These are phyloP conservation scores for Thermochaetoides dissita DNA, from an alignment of 2,329 filamentous ascomycete genomes.

Conservation along the genomic window DNA sequence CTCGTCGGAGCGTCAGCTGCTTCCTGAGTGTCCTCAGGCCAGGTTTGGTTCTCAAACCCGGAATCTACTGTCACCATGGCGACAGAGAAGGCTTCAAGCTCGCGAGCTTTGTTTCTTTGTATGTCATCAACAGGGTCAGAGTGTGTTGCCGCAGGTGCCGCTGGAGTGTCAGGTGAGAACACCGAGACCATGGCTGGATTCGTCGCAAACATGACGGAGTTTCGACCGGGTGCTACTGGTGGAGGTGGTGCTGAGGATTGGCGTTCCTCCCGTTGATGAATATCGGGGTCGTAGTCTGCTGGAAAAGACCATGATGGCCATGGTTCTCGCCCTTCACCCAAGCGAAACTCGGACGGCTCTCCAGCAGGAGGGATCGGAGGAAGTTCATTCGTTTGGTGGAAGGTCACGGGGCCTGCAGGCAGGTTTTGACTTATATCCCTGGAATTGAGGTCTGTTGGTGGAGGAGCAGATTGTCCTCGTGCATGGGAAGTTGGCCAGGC, in stretches of 20 bases:
- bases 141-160: slow-evolving; percentile 1
- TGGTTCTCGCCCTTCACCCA: slow-evolving; percentile 34
- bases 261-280: slow-evolving; percentile 18
- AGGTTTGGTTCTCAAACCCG: slow-evolving; percentile 45
- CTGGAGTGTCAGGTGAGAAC: slow-evolving; percentile 13
- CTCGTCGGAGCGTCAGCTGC: slow-evolving; percentile 5
- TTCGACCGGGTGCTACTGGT: neutral
- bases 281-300: slow-evolving; percentile 17
- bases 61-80: slow-evolving; percentile 45
- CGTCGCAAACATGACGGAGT: slow-evolving; percentile 6
- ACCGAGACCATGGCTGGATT: slow-evolving; percentile 13
- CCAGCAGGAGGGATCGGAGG: no score
- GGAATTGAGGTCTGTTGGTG: slow-evolving; percentile 19
- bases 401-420: no score
- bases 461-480: slow-evolving; percentile 35
- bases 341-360: slow-evolving; percentile 23
- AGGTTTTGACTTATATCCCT: slow-evolving; percentile 11
- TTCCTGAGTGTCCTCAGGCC: slow-evolving; percentile 32
- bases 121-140: no score
- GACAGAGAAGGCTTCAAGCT: slow-evolving; percentile 35
- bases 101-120: slow-evolving; percentile 14
- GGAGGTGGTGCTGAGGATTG: neutral
- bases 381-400: no score
- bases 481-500: slow-evolving; percentile 23
- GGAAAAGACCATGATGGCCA: slow-evolving; percentile 30